Conservation (phyloP, 2,329 filamentous ascomycete species). For the Cercospora sojina region DNA sequence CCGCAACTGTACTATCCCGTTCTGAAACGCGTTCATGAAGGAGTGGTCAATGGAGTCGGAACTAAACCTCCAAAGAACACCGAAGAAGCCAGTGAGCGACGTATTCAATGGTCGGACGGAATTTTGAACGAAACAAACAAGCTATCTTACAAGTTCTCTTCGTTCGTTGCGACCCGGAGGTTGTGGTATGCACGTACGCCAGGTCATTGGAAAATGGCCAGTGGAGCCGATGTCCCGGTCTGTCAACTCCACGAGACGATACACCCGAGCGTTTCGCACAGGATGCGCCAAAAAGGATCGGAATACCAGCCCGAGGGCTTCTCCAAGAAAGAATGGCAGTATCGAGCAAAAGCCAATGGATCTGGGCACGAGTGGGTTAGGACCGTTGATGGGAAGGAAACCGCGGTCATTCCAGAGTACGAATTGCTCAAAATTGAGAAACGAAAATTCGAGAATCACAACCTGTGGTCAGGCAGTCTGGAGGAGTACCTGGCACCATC, state of each 20-base stretch:
- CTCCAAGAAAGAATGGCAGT: slow-evolving; percentile 11
- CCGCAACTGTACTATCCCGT: slow-evolving; percentile 21
- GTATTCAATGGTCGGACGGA: slow-evolving; percentile 24
- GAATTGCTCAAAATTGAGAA: slow-evolving; percentile 6
- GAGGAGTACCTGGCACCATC: slow-evolving; percentile 11
- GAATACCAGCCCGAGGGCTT: slow-evolving; percentile 14
- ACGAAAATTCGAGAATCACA: slow-evolving; percentile 8
- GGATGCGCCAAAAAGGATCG: slow-evolving; percentile 9
- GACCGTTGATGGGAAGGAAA: slow-evolving; percentile 8
- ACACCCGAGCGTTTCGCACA: slow-evolving; percentile 20
- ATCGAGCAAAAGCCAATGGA: slow-evolving; percentile 2
- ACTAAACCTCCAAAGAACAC: slow-evolving; percentile 11
- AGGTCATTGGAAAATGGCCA: slow-evolving; percentile 16
- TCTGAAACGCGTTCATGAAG: slow-evolving; percentile 18
- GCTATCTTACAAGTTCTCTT: slow-evolving; percentile 14
- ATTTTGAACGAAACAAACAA: slow-evolving; percentile 16
- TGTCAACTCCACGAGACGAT: slow-evolving; percentile 19
- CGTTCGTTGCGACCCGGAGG: slow-evolving; percentile 19
- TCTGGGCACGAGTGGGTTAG: slow-evolving; percentile 13
- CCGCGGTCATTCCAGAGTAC: slow-evolving; percentile 15
- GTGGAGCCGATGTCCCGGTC: slow-evolving; percentile 8
- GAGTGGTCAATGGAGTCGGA: slow-evolving; percentile 2
- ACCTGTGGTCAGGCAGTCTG: slow-evolving; percentile 18
- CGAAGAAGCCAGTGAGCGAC: slow-evolving; percentile 21
- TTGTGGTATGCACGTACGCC: slow-evolving; percentile 15